Evolutionary conservation across 2,329 filamentous ascomycete genomes (phyloP), one percentile per base, ranked within the genome.

Genomic region (Amesomyces nigricolor): DNA sequence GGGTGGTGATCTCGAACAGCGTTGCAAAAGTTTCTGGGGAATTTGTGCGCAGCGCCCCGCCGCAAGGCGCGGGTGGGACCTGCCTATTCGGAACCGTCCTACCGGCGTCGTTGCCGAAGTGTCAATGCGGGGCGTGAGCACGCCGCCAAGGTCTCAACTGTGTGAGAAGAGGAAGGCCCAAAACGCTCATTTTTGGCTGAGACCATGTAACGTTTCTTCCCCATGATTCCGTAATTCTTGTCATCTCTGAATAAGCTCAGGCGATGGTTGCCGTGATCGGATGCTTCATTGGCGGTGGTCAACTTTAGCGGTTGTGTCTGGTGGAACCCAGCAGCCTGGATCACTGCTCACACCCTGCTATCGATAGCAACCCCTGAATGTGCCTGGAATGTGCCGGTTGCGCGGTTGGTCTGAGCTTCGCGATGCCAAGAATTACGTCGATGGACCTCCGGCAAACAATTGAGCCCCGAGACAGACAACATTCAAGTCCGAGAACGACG

Each of bases 31-130:
- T 6, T 6, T 13, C 19, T 5, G 4, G n/a, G 32, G 56, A 55
- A 58, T 55, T 58, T 55, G 45, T 55, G 56, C 56, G 56, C 47
- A 35, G 39, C 6, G 48, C 56, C 56, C 56, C 56, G 56, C 56
- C 9, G 32, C 6, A 11, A 9, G 3, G 5, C 32, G 32, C 32
- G 9, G 9, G 32, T 35, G 32, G 32, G 32, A 13, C 32, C 32
- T 13, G 11, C 11, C 32, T 35, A 1, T 35, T 35, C 32, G 9
- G 9, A 35, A 35, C 32, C 32, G 32, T 35, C 32, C 32, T 35
- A 35, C 39, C 39, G 16, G 39, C 38, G 16, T 16, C 17, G 39
- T 16, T 42, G 39, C 16, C 16, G 17, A 16, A 42, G 7, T 22
- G 39, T 42, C 17, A 17, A 14, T 19, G n/a, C 16, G 16, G 22